phyloP scores from a whole-genome alignment of 371 early-diverging fungal species.

The Mucor piriformis region DNA sequence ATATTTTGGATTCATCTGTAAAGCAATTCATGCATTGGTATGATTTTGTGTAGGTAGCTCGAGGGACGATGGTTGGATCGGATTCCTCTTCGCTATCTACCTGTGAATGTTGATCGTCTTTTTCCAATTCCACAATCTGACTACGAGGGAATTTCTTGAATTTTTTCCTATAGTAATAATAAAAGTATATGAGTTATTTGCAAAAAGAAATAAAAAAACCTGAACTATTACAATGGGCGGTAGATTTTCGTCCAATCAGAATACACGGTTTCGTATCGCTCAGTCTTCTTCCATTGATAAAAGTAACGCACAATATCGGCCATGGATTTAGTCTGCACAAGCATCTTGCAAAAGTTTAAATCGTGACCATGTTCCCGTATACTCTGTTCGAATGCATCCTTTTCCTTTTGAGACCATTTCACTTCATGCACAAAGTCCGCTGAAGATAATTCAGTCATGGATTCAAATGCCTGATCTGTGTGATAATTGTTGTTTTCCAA shows the following conservation, averaged over 20 bases:
- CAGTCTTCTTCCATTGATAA: slow-evolving; percentile 77
- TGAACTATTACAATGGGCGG: slow-evolving; percentile 62
- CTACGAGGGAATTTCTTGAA: slow-evolving; percentile 24
- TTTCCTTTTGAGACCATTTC: slow-evolving; percentile 65
- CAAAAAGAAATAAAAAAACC: background rate
- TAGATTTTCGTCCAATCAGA: slow-evolving; percentile 72
- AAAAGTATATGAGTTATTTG: background rate
- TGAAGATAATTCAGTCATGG: slow-evolving; percentile 50
- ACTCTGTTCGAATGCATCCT: slow-evolving; percentile 69
- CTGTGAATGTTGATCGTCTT: slow-evolving; percentile 25
- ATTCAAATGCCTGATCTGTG: slow-evolving; percentile 56
- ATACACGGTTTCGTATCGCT: slow-evolving; percentile 70
- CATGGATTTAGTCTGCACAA: slow-evolving; percentile 57
- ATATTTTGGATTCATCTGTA: slow-evolving; percentile 49
- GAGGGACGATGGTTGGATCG: slow-evolving; percentile 43
- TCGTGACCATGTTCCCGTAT: slow-evolving; percentile 76
- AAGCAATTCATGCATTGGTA: slow-evolving; percentile 66
- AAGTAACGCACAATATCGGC: slow-evolving; percentile 71
- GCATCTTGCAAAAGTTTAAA: slow-evolving; percentile 61
- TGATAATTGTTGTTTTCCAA: slow-evolving; percentile 63
- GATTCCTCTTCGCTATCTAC: slow-evolving; percentile 16
- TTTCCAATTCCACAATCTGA: slow-evolving; percentile 8
- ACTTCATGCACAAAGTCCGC: slow-evolving; percentile 55
- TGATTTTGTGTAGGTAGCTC: slow-evolving; percentile 13
- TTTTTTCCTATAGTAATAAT: slow-evolving; percentile 18